Conservation (phyloP, 2,329 filamentous ascomycete genomes). For the Neonectria ditissima region DNA sequence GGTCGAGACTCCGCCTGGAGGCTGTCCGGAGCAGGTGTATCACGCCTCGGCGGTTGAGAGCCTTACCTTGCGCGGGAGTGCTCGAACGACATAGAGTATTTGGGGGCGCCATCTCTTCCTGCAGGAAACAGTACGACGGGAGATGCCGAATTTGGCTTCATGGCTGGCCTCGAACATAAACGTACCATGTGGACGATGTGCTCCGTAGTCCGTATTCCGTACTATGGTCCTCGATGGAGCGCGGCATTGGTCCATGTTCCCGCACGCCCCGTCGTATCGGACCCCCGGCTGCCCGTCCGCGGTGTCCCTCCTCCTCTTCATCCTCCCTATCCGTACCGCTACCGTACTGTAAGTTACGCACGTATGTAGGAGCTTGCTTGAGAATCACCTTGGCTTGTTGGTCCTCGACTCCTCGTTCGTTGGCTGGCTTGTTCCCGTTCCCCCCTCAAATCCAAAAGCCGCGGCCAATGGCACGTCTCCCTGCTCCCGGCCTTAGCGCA, state of each 20-base stretch:
- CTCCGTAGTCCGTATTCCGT: neutral
- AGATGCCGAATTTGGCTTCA: constrained; percentile 34
- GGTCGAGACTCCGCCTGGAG: constrained; percentile 19
- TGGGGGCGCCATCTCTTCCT: constrained; percentile 21
- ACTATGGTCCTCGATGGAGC: constrained; percentile 16
- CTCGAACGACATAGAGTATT: constrained; percentile 17
- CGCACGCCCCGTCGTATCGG: constrained; percentile 26
- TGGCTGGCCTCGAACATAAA: constrained; percentile 38
- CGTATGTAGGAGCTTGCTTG: neutral
- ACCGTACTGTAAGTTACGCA: too few relatives aligned
- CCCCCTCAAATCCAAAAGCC: neutral
- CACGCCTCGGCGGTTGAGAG: constrained; percentile 6
- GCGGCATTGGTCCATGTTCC: constrained; percentile 34
- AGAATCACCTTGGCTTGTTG: constrained; percentile 14
- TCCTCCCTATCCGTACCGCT: too few relatives aligned
- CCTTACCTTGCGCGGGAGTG: constrained; percentile 23
- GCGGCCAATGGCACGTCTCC: constrained; percentile 16
- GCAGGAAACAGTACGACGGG: constrained; percentile 36
- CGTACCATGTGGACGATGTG: neutral
- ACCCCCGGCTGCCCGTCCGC: constrained; percentile 23
- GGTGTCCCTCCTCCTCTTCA: constrained; percentile 13
- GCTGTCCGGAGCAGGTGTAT: constrained; percentile 26
- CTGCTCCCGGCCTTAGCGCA: constrained; percentile 41
- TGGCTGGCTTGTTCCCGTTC: neutral
- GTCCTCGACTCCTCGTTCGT: neutral